Base-by-base conservation (phyloP, 2,329 filamentous ascomycete species). In the Cylindrodendrum hubeiense region DNA sequence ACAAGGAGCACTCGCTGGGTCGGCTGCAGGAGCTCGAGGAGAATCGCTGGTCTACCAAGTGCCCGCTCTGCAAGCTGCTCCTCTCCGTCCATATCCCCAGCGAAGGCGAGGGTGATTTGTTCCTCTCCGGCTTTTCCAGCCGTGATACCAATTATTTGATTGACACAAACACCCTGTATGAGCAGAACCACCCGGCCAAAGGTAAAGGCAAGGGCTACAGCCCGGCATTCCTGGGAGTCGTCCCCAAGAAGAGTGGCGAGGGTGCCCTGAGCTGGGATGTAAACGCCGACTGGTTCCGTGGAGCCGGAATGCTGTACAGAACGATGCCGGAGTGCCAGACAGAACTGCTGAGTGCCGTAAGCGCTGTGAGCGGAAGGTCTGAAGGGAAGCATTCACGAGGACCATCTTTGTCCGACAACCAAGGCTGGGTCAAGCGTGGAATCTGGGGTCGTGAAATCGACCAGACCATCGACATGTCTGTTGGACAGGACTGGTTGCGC, bases 101-200 rank as follows among this genome's bases (percentile, higher is more conserved):
- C n/a, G 59, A 75, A 13, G 77, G 75, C 4, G 67, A 71, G 4
- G 76, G 75, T 7, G 75, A 79, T 19, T 61, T 76, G 5, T 72
- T 71, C n/a, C 69, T 79, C 34, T 76, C 78, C 4, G 78, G 75
- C 1, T 76, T 79, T 47, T 79, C 78, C 28, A 77, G 70, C 30
- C 71, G 78, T 19, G 78, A 79, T 60, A 77, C 74, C 15, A 79
- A 74, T 57, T 79, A 79, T 55, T 67, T 79, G 54, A 73, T 79
- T 24, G 77, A 79, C 60, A 67, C 71, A 4, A 60, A 71, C 28
- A 72, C 70, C 51, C 72, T 79, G 72, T 76, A 73, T 52, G 76
- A 78, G 5, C 72, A 76, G 58, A 71, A 72, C 10, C 78, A 79
- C 53, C 57, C 76, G 1, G 70, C 75, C 30, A 75, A 71, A 44